Percentiles rank a stretch among this genome's conserved stretches.
phyloP scores from a whole-genome alignment of 352 stramenopile species.

The Globisporangium ultimum region DNA sequence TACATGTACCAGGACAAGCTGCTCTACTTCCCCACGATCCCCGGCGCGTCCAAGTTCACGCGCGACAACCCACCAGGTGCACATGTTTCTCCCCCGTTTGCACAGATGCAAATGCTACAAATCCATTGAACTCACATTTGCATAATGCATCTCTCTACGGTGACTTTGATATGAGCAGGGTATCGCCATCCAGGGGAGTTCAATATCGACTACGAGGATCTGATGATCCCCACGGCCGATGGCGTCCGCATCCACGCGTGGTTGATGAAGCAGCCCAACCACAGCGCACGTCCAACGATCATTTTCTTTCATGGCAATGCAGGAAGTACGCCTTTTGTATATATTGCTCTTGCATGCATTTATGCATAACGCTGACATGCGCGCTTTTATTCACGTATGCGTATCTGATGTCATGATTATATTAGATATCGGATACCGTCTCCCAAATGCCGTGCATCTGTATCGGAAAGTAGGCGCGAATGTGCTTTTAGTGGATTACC shows the following conservation, averaged over 20 bases:
- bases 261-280: constrained; percentile 87
- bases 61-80: constrained; percentile 75
- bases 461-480: constrained; percentile 86
- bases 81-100: neutral
- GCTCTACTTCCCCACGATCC: constrained; percentile 81
- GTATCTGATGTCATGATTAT: neutral
- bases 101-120: too few species aligned
- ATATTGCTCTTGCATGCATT: neutral
- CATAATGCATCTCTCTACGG: neutral
- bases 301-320: constrained; percentile 97
- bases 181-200: constrained; percentile 88
- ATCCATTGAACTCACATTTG: too few species aligned
- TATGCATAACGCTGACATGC: neutral
- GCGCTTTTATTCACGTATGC: neutral
- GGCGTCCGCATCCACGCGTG: constrained; percentile 89
- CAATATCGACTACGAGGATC: constrained; percentile 87
- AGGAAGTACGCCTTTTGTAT: constrained; percentile 53
- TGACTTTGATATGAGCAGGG: constrained; percentile 23
- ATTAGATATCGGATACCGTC: constrained; percentile 91
- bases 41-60: constrained; percentile 73
- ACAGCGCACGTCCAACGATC: constrained; percentile 68
- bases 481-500: constrained; percentile 93
- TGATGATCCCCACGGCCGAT: constrained; percentile 84
- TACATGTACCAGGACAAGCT: constrained; percentile 83
- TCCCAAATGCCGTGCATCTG: constrained; percentile 92